phyloP scores from a whole-genome alignment of 2,329 filamentous ascomycete genomes.

The Colletotrichum liaoningense region DNA sequence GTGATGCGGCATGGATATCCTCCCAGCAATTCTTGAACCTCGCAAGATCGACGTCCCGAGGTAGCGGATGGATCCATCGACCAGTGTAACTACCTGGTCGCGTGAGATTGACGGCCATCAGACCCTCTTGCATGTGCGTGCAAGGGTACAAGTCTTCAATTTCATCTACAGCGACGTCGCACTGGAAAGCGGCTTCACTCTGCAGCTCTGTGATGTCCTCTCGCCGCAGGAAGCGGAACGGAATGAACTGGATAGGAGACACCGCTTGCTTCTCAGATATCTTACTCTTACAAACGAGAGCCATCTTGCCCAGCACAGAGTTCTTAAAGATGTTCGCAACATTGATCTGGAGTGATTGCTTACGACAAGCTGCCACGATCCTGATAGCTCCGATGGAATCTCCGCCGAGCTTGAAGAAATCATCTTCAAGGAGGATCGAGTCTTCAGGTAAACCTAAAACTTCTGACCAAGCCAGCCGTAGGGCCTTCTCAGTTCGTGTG shows the following conservation, averaged over 20 bases:
- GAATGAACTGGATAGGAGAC: background rate
- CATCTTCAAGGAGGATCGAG: constrained; percentile 44
- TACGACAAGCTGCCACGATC: constrained; percentile 33
- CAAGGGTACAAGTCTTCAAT: constrained; percentile 39
- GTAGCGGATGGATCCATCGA: constrained; percentile 31
- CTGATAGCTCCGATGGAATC: constrained; percentile 43
- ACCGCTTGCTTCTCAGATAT: background rate
- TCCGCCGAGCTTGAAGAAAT: constrained; percentile 41
- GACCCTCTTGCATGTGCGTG: constrained; percentile 38
- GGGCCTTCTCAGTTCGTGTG: background rate
- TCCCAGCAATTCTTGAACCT: constrained; percentile 38
- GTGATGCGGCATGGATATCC: constrained; percentile 27
- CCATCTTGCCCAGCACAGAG: constrained; percentile 11
- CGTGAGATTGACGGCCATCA: constrained; percentile 40
- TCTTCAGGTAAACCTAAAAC: constrained; percentile 25
- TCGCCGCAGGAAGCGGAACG: background rate
- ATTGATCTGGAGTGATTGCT: constrained; percentile 6
- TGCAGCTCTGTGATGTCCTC: background rate
- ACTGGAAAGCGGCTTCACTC: constrained; percentile 17
- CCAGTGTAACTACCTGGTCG: constrained; percentile 38
- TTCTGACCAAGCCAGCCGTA: constrained; percentile 29
- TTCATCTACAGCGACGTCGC: background rate
- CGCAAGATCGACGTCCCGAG: constrained; percentile 16
- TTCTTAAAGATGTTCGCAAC: constrained; percentile 29
- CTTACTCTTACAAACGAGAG: constrained; percentile 6